Percentiles rank a stretch among this genome's conserved stretches.
Evolutionary conservation across 2,329 filamentous ascomycete genomes (phyloP).

Genomic region (Epichloe gansuensis): DNA sequence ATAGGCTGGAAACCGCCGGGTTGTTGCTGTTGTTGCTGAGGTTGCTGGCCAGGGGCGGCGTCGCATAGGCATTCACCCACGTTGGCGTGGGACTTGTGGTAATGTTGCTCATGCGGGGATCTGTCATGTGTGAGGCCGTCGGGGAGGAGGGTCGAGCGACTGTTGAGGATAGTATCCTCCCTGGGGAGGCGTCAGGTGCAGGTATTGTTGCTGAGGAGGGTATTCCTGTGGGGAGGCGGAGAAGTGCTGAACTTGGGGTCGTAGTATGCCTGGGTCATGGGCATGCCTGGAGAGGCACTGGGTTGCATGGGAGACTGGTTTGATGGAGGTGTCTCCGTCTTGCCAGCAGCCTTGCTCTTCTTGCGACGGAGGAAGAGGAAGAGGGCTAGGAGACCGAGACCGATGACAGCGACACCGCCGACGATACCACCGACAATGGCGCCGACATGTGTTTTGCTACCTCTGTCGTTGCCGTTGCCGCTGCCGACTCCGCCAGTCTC

Average conservation of each 20-base stretch:
- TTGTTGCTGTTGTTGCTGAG: constrained; percentile 11
- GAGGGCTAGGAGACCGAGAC: constrained; percentile 16
- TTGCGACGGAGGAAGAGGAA: constrained; percentile 21
- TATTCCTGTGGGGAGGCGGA: constrained; percentile 9
- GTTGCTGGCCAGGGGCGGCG: constrained; percentile 11
- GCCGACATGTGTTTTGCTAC: constrained; percentile 17
- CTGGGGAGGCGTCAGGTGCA: constrained; percentile 4
- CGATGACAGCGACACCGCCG: constrained; percentile 23
- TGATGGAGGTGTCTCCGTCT: constrained; percentile 1
- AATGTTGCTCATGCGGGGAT: constrained; percentile 10
- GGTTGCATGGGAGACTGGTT: constrained; percentile 3
- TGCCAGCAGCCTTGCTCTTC: constrained; percentile 10
- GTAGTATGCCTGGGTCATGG: constrained; percentile 12
- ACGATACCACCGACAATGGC: constrained; percentile 27
- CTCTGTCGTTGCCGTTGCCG: constrained; percentile 1
- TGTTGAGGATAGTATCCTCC: constrained; percentile 10
- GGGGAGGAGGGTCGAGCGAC: constrained; percentile 7
- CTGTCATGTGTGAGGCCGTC: constrained; percentile 8
- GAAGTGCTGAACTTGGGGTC: constrained; percentile 15
- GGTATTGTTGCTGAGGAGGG: constrained; percentile 12
- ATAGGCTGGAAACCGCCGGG: constrained; percentile 11
- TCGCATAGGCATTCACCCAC: constrained; percentile 9
- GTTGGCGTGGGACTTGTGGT: constrained; percentile 12
- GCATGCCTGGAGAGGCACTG: constrained; percentile 1
- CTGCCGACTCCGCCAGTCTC: constrained; percentile 1